Conservation (phyloP, 495 filamentous ascomycete genomes). For the Penicillium cataractarum region DNA sequence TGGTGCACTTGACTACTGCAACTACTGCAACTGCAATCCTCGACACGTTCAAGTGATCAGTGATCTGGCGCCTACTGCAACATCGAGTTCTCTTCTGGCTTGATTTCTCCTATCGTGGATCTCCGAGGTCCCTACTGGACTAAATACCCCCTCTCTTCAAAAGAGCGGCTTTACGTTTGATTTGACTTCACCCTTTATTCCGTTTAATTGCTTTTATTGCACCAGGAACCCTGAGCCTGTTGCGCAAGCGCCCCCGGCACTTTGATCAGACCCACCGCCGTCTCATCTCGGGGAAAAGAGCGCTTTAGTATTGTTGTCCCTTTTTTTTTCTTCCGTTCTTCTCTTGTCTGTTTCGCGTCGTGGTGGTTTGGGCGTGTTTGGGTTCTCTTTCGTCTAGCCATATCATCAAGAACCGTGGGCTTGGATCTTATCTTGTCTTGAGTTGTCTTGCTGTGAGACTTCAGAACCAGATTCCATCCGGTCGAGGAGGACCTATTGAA, state of each 20-base stretch:
- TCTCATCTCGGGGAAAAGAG: constrained; percentile 32
- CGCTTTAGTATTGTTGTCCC: constrained; percentile 24
- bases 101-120: constrained; percentile 6
- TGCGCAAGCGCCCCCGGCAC: constrained; percentile 37
- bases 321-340: constrained; percentile 10
- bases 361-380: constrained; percentile 10
- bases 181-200: constrained; percentile 30
- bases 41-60: not conserved
- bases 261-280: constrained; percentile 41
- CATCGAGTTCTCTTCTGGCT: not conserved
- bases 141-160: not conserved
- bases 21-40: not conserved
- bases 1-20: constrained; percentile 1
- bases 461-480: not conserved
- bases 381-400: constrained; percentile 3
- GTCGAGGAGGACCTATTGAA: constrained; percentile 6
- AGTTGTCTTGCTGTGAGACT: constrained; percentile 5
- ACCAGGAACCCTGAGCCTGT: constrained; percentile 32
- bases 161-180: constrained; percentile 14
- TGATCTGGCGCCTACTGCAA: constrained; percentile 7
- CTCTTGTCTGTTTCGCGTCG: constrained; percentile 13
- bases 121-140: not conserved
- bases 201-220: constrained; percentile 27
- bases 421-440: not conserved
- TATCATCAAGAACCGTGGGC: constrained; percentile 2